Evolutionary conservation across 2,329 filamentous ascomycete species (phyloP).

Genomic region (Hirsutella minnesotensis): DNA sequence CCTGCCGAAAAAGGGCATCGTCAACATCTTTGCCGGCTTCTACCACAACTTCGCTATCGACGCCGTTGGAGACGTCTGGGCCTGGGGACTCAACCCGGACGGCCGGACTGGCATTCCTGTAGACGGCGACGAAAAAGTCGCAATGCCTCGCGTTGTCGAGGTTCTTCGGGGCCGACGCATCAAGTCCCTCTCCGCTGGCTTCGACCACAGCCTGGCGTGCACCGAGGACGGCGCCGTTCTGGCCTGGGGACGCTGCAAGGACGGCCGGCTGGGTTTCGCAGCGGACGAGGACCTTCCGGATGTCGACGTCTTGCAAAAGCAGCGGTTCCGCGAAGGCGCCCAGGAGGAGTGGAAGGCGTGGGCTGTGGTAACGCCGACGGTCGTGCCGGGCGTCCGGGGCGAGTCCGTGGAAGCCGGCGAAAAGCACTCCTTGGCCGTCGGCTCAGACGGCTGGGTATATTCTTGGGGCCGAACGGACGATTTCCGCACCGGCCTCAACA

Average conservation of each 20-base stretch:
- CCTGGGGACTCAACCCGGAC: constrained; percentile 63
- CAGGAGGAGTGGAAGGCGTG: too few species aligned
- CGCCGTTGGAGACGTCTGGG: constrained; percentile 49
- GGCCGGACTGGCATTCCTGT: constrained; percentile 50
- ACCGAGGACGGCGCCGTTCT: constrained; percentile 29
- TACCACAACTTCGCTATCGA: constrained; percentile 62
- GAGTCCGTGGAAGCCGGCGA: not conserved
- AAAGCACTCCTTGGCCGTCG: constrained; percentile 51
- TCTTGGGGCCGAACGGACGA: constrained; percentile 63
- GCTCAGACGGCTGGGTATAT: constrained; percentile 52
- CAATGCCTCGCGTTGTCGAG: constrained; percentile 24
- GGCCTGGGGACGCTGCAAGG: constrained; percentile 33
- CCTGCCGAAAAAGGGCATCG: constrained; percentile 20
- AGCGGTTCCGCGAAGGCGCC: not conserved
- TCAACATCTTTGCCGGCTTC: constrained; percentile 38
- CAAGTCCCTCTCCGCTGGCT: constrained; percentile 38
- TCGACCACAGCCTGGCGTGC: constrained; percentile 26
- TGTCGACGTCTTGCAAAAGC: constrained; percentile 1
- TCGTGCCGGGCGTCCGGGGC: not conserved
- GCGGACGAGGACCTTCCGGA: not conserved
- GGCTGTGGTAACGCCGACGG: too few species aligned
- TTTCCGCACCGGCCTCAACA: constrained; percentile 63
- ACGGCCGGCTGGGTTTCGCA: constrained; percentile 15
- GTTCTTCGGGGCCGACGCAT: constrained; percentile 42
- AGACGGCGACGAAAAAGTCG: constrained; percentile 39